Base-by-base conservation (phyloP, 2,329 filamentous ascomycete genomes). In the Aureobasidium sp. region DNA sequence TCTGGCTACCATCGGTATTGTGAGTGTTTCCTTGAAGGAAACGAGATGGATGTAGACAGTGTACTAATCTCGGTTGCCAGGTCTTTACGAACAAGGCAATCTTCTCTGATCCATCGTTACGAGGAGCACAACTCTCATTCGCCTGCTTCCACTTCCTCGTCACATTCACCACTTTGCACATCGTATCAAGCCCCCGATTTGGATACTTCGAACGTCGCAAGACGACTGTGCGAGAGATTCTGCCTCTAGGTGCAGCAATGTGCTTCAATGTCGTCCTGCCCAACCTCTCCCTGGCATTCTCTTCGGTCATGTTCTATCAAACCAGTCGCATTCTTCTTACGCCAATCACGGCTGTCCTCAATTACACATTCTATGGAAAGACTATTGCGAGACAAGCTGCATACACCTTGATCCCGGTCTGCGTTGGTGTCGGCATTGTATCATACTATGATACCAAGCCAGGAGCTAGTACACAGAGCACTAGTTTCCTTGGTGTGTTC, bases 241-340 rank as follows among this genome's bases (percentile, higher is more conserved):
- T 85, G 17, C 83, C 83, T 4, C 71, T 86, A 16, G 79, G 80
- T 3, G 62, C 83, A 27, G 78, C 81, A 61, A 86, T 87, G 82
- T 77, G 79, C 49, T 72, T 83, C 55, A 86, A 86, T 66, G 81
- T 86, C 63, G 81, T 86, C 58, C 72, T 86, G 8, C 82, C 81
- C 11, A 86, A 86, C 62, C 69, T 85, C 6, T 85, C 81, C 1
- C 72, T 87, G 38, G 82, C 83, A 29, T 84, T 80, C 65, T 85
- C 82, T 19, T 79, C 78, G 48, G 79, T 86, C 34, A 83, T 81
- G 37, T 86, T 86, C 65, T 86, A 86, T 66, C 83, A 87, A 65
- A 78, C 86, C 48, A 81, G 80, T 6, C 79, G 83, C 17, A 83
- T 86, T 56, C 72, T 86, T 11, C 74, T 86, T 21, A 86, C 83